Conservation (phyloP, 179 eudicot species). For the Sideroxylon spinosum region DNA sequence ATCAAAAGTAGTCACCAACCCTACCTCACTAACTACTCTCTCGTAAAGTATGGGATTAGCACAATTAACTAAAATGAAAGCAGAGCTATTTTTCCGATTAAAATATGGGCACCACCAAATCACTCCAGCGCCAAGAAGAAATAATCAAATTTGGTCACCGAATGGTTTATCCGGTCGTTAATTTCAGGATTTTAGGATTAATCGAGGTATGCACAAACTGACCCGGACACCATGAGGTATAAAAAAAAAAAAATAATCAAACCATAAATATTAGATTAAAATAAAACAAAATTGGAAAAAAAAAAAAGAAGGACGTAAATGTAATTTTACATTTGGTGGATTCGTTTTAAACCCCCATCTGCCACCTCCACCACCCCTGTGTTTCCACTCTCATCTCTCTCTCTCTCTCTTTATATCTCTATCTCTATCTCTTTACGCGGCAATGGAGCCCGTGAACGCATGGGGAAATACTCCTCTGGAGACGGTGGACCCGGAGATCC, state of each 20-base stretch:
- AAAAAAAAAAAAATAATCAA: not conserved
- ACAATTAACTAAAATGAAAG: too few relatives aligned
- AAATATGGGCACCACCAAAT: too few relatives aligned
- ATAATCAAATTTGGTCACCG: too few relatives aligned
- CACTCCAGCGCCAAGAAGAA: too few relatives aligned
- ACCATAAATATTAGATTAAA: not conserved
- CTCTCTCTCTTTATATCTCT: not conserved
- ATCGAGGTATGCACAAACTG: too few relatives aligned
- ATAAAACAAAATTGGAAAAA: not conserved
- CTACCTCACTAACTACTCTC: too few relatives aligned
- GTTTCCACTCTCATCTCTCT: not conserved
- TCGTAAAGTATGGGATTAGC: too few relatives aligned
- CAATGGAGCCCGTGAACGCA: conserved; percentile 45
- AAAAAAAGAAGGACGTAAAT: not conserved
- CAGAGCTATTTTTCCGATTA: too few relatives aligned
- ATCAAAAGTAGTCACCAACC: too few relatives aligned
- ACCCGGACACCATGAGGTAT: too few relatives aligned
- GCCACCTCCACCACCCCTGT: not conserved
- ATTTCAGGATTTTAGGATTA: too few relatives aligned
- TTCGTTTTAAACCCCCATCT: not conserved
- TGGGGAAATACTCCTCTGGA: conserved; percentile 64
- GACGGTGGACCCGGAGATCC: conserved; percentile 57
- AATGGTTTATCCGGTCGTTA: too few relatives aligned
- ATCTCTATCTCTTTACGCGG: not conserved
- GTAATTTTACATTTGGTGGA: not conserved